Conservation (phyloP, 2,329 filamentous ascomycete genomes). For the Calonectria crousiana region DNA sequence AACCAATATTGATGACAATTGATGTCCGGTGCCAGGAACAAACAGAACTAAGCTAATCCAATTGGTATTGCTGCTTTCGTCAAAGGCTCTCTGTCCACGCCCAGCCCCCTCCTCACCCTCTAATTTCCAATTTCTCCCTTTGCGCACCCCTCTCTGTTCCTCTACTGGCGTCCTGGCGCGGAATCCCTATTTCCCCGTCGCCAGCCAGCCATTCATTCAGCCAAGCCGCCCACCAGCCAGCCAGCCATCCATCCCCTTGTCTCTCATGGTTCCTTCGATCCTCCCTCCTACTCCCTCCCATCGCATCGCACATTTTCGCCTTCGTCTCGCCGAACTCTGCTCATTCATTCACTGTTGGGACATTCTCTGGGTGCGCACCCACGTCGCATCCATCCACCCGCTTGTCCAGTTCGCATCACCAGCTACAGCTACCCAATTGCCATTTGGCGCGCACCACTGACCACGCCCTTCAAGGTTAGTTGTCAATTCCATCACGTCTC, state of each 20-base stretch:
- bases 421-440: neutral
- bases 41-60: neutral
- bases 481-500: neutral
- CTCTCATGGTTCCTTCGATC: constrained; percentile 26
- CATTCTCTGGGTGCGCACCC: constrained; percentile 16
- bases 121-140: constrained; percentile 32
- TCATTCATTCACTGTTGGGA: constrained; percentile 31
- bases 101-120: constrained; percentile 16
- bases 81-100: constrained; percentile 14
- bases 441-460: neutral
- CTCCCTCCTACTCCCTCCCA: constrained; percentile 5
- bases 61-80: constrained; percentile 9
- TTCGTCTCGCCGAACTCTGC: constrained; percentile 26
- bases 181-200: constrained; percentile 37
- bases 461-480: constrained; percentile 18
- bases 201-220: constrained; percentile 23
- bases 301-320: constrained; percentile 18
- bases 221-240: constrained; percentile 13
- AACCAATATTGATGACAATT: neutral
- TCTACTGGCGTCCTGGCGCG: constrained; percentile 26
- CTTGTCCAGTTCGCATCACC: neutral
- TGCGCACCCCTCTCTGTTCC: constrained; percentile 14
- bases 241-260: constrained; percentile 24
- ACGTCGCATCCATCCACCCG: constrained; percentile 25
- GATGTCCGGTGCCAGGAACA: neutral